Evolutionary conservation across 257 asterid genomes (phyloP).

Genomic region (Leptodermis oblonga): DNA sequence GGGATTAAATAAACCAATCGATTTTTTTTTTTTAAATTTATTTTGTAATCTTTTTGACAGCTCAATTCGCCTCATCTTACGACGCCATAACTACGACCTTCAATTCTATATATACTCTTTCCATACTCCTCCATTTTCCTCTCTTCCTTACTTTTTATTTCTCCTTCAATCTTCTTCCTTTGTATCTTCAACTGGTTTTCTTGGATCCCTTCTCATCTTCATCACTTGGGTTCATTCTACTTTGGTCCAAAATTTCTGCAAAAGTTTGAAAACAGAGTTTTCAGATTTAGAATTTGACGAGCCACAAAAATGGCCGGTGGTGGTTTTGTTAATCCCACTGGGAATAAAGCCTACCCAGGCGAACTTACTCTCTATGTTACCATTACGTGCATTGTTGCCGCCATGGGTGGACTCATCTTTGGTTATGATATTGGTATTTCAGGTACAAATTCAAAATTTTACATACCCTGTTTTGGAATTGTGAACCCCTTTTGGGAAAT

Average conservation of each 20-base stretch:
- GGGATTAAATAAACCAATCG: neutral
- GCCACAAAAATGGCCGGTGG: conserved; percentile 70
- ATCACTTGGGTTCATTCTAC: neutral
- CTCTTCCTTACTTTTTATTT: neutral
- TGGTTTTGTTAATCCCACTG: conserved; percentile 45
- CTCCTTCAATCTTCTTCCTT: no score
- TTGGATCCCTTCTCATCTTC: neutral
- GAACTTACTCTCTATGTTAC: conserved; percentile 60
- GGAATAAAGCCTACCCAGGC: conserved; percentile 69
- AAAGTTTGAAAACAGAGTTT: no score
- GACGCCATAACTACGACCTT: neutral
- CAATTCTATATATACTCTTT: conserved; percentile 31
- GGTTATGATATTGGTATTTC: conserved; percentile 92
- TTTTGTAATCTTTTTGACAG: conserved; percentile 28
- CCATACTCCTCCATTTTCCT: neutral
- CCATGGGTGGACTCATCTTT: conserved; percentile 90
- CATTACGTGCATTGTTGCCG: conserved; percentile 73
- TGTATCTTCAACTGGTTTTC: neutral
- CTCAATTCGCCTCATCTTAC: conserved; percentile 21
- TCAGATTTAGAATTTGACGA: no score
- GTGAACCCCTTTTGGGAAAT: no score
- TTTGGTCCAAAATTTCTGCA: neutral
- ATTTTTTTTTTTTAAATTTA: no score
- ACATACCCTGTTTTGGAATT: neutral
- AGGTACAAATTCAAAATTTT: conserved; percentile 34